Base-by-base conservation (phyloP, 768 basidiomycete genomes). In the Leccinum variicolor region DNA sequence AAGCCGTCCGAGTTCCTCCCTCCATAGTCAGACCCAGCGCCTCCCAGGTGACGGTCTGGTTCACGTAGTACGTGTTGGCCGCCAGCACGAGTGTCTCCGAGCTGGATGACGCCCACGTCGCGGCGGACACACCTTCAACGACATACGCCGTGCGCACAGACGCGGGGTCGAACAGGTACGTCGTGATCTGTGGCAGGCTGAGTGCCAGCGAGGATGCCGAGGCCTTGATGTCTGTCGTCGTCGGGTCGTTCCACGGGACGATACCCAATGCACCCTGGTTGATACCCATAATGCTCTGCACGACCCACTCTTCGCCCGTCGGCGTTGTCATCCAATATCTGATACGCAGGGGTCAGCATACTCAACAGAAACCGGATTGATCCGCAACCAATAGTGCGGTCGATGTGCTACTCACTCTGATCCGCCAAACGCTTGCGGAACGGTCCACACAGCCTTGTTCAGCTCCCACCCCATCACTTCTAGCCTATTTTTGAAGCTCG, bases 361-460 rank as follows among this genome's bases (percentile, higher is more conserved):
- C 2, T 19, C 6, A 4, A 14, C 9, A 15, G 13, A 15, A 2
- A 26, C 21, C 23, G 19, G 4, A 13, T 25, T 5, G 23, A 9
- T 33, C 14, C 17, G 17, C 17, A 39, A n/a, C 17, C 17, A 39
- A 8, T 8, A 41, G n/a, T 7, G 9, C 9, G 39, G 36, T n/a
- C 11, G n/a, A 55, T 5, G 11, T 63, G 70, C 61, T 15, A 77
- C 75, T 70, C 61, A 67, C 63, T 60, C 50, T 36, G 15, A 6
- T 14, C 64, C 66, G 26, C 88, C 87, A 66, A 92, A 92, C 0
- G 80, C 89, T 70, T 92, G 90, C 0, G 89, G 87, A 1, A 92
- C 90, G 2, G 85, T 84, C 91, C 90, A 92, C 0, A 90, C 78
- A 1, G 86, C 81, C 66, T 88, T 85, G 6, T 79, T 82, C 11